Evolutionary conservation across 2,329 filamentous ascomycete species (phyloP).

Genomic region (Arthrobotrys sinensis): DNA sequence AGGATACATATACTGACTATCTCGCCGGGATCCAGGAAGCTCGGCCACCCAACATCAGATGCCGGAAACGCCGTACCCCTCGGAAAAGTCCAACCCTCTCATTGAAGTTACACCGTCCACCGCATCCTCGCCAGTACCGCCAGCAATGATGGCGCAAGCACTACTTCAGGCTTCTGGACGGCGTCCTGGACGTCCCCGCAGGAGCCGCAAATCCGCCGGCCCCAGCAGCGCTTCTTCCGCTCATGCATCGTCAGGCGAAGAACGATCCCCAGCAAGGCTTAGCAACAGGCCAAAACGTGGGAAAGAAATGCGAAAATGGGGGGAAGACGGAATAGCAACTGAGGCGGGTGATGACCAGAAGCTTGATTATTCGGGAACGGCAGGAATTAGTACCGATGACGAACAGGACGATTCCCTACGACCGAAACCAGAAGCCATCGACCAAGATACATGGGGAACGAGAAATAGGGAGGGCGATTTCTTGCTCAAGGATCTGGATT

Average conservation of each 20-base stretch:
- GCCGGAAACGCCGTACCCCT: not conserved
- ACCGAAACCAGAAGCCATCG: constrained; percentile 79
- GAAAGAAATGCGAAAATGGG: constrained; percentile 94
- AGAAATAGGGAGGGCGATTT: constrained; percentile 91
- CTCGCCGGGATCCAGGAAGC: constrained; percentile 1
- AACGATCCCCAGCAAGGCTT: constrained; percentile 73
- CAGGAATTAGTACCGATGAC: constrained; percentile 72
- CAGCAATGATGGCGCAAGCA: constrained; percentile 44
- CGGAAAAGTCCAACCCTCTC: constrained; percentile 3
- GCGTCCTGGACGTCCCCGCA: constrained; percentile 61
- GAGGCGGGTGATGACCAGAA: constrained; percentile 83
- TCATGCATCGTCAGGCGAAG: constrained; percentile 86
- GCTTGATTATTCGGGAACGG: constrained; percentile 87
- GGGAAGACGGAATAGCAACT: constrained; percentile 87
- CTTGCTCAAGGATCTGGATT: constrained; percentile 90
- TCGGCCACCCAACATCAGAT: not conserved
- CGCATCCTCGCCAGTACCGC: constrained; percentile 72
- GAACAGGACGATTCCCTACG: constrained; percentile 70
- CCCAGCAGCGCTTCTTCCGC: constrained; percentile 72
- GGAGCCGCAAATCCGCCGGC: constrained; percentile 77
- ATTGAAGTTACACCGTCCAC: constrained; percentile 70
- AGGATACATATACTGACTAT: constrained; percentile 1
- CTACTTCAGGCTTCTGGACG: constrained; percentile 78
- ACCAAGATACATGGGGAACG: constrained; percentile 85
- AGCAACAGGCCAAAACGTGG: constrained; percentile 70